phyloP scores from a whole-genome alignment of 176 grass and related monocot genomes.

The Microstegium vimineum region DNA sequence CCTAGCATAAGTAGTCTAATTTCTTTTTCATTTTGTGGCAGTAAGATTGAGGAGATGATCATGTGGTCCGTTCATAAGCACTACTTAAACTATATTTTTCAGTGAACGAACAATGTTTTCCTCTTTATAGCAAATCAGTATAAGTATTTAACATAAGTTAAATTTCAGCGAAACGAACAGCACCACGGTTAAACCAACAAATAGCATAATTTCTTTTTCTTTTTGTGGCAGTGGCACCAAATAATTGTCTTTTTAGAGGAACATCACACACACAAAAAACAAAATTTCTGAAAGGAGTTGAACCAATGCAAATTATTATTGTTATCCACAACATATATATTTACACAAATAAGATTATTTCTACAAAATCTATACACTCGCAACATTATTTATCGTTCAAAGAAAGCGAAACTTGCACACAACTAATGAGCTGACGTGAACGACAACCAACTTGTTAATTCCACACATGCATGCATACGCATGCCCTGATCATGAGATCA shows the following conservation, averaged over 20 bases:
- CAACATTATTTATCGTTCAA: background rate
- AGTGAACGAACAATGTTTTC: no score
- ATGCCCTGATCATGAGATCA: background rate
- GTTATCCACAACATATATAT: background rate
- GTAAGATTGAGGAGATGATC: no score
- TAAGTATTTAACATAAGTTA: no score
- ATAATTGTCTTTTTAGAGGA: background rate
- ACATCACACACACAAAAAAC: background rate
- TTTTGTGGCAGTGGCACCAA: background rate
- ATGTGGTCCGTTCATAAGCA: no score
- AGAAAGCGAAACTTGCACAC: background rate
- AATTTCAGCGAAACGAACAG: no score
- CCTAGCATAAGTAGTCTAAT: no score
- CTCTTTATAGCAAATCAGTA: no score
- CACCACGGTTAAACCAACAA: no score
- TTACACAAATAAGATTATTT: background rate
- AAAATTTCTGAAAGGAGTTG: background rate
- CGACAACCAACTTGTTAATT: background rate
- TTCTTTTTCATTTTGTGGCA: no score
- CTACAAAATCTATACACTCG: background rate
- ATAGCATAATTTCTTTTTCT: background rate
- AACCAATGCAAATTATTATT: background rate
- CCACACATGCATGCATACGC: background rate
- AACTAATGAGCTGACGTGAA: background rate
- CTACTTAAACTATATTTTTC: no score